phyloP scores from a whole-genome alignment of 495 filamentous ascomycete genomes.

The Penicillium simplicissimum region DNA sequence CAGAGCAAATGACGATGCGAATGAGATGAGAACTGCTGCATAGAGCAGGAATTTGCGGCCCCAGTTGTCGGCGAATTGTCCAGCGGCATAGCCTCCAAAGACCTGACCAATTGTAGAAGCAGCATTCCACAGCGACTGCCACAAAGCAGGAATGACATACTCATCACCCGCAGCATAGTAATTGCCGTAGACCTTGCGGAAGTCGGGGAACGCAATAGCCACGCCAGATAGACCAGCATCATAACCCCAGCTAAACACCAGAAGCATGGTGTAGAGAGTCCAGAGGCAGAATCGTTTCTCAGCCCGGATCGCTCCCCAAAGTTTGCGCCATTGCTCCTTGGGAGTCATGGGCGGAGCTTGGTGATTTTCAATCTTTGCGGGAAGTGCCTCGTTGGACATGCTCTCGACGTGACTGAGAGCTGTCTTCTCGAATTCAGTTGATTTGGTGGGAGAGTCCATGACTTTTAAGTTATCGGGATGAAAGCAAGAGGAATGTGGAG shows the following conservation, averaged over 20 bases:
- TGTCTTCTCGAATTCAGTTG: constrained; percentile 6
- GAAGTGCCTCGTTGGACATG: background rate
- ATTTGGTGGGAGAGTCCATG: constrained; percentile 3
- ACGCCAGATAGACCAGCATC: constrained; percentile 13
- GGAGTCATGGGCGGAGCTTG: background rate
- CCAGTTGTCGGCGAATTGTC: constrained; percentile 16
- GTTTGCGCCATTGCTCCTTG: constrained; percentile 15
- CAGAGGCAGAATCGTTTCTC: constrained; percentile 14
- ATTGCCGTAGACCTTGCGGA: constrained; percentile 15
- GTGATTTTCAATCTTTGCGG: constrained; percentile 3
- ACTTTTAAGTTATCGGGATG: background rate
- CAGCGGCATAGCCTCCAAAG: constrained; percentile 18
- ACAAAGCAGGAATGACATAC: constrained; percentile 18
- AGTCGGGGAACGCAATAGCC: constrained; percentile 18
- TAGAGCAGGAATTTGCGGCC: constrained; percentile 15
- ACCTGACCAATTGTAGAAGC: constrained; percentile 19
- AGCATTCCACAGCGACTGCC: constrained; percentile 20
- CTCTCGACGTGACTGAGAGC: constrained; percentile 9
- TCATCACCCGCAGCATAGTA: constrained; percentile 16
- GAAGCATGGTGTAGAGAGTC: constrained; percentile 20
- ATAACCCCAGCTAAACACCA: constrained; percentile 17
- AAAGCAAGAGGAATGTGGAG: background rate
- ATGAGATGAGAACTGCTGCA: constrained; percentile 7
- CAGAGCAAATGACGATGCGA: constrained; percentile 15
- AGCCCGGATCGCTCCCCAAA: constrained; percentile 8